Conservation (phyloP, 73 alveolate species). For the Vitrella brassicaformis region DNA sequence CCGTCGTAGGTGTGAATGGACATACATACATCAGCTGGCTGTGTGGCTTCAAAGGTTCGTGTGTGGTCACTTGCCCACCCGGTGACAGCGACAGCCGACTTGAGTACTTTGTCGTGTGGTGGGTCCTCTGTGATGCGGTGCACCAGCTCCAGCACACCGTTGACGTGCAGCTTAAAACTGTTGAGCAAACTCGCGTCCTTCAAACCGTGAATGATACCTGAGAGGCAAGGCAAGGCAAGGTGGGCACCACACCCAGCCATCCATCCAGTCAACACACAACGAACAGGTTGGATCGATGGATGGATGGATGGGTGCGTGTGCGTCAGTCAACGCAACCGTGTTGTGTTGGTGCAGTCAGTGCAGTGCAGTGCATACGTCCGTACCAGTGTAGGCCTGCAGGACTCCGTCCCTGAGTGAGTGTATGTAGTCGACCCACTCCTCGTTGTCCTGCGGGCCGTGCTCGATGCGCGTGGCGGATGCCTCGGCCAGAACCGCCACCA, state of each 20-base stretch:
- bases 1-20: no score
- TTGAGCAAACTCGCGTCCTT: slow-evolving; percentile 2
- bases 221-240: no score
- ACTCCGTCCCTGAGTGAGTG: neutral
- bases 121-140: neutral
- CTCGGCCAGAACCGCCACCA: slow-evolving; percentile 25
- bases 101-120: neutral
- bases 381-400: neutral
- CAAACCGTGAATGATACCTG: slow-evolving; percentile 36
- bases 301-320: no score
- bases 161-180: neutral
- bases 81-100: neutral
- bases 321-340: no score
- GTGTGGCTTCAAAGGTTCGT: no score
- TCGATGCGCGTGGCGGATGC: slow-evolving; percentile 13
- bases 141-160: neutral
- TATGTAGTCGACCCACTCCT: neutral
- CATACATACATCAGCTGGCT: no score
- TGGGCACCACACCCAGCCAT: no score
- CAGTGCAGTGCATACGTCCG: no score
- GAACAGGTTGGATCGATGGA: no score
- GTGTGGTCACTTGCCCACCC: neutral
- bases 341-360: no score
- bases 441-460: neutral
- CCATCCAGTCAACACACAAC: no score